A percentile compares a stretch with the other conserved stretches of the same genome.
Conservation (phyloP, 2,329 filamentous ascomycete species). For the Alternaria sp. region DNA sequence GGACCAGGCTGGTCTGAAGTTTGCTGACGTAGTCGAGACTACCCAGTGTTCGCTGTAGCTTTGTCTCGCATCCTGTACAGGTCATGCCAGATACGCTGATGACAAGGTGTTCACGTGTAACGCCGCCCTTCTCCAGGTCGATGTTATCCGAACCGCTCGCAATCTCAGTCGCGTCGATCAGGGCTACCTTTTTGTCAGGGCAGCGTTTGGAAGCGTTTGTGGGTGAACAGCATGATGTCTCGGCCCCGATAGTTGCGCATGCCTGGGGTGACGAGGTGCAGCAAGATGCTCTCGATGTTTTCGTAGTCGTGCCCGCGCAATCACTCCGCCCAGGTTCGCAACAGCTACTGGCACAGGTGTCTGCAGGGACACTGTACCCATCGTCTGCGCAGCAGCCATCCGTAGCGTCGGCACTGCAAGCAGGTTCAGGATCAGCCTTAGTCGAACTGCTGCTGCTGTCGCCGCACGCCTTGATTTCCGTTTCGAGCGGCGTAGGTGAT, state of each 20-base stretch:
- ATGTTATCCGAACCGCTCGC: not conserved
- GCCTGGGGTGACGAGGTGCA: not conserved
- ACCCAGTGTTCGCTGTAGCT: slow-evolving; percentile 63
- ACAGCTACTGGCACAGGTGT: slow-evolving; percentile 5
- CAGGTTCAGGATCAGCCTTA: too few relatives aligned
- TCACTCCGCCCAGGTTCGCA: not conserved
- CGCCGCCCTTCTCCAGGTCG: slow-evolving; percentile 34
- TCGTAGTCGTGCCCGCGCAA: not conserved
- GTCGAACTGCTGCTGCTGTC: not conserved
- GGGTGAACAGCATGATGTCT: not conserved
- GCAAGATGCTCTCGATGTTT: not conserved
- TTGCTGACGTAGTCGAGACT: slow-evolving; percentile 60
- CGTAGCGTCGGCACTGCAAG: not conserved
- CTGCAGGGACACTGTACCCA: not conserved
- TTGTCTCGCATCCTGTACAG: slow-evolving; percentile 75
- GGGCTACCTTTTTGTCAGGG: not conserved
- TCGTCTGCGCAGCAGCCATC: not conserved
- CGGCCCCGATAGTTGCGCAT: not conserved
- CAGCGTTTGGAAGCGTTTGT: not conserved
- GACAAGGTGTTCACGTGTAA: slow-evolving; percentile 61
- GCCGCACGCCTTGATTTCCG: not conserved
- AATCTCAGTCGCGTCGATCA: not conserved
- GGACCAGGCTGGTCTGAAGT: slow-evolving; percentile 71
- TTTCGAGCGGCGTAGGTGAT: not conserved
- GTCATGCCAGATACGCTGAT: slow-evolving; percentile 76